Percentiles rank a stretch among this genome's conserved stretches.
Evolutionary conservation across 164 flowering plant species (phyloP).

Genomic region (Umbellularia californica): DNA sequence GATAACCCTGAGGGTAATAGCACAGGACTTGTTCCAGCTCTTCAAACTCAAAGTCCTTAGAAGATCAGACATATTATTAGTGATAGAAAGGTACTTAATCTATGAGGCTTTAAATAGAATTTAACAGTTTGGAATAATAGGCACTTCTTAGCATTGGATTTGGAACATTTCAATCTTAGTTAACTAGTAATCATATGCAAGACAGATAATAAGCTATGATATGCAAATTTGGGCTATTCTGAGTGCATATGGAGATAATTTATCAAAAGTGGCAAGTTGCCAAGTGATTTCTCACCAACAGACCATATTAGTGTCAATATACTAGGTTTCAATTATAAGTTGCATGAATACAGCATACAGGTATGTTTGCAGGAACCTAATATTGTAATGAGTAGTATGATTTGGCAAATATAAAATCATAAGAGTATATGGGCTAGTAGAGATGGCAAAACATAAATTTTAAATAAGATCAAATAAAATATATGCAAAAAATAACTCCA

Average conservation of each 20-base stretch:
- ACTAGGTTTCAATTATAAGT: too few relatives aligned
- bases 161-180: neutral
- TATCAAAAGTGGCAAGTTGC: neutral
- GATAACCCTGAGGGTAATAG: constrained; percentile 94
- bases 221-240: neutral
- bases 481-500: too few relatives aligned
- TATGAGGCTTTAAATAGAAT: neutral
- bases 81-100: neutral
- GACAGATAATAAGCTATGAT: neutral
- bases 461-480: too few relatives aligned
- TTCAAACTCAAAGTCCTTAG: constrained; percentile 76
- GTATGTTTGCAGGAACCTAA: too few relatives aligned
- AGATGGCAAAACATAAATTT: too few relatives aligned
- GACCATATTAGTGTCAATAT: too few relatives aligned
- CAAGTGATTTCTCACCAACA: too few relatives aligned
- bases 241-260: neutral
- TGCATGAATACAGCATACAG: too few relatives aligned
- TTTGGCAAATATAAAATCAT: too few relatives aligned
- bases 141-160: neutral
- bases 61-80: neutral
- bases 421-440: too few relatives aligned
- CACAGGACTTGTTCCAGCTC: constrained; percentile 83
- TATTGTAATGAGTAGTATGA: too few relatives aligned
- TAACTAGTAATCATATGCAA: neutral
- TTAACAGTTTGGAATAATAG: neutral